These are phyloP conservation scores for Blastocystis sp. DNA, from an alignment of 352 stramenopile species.

Conservation along the genomic window DNA sequence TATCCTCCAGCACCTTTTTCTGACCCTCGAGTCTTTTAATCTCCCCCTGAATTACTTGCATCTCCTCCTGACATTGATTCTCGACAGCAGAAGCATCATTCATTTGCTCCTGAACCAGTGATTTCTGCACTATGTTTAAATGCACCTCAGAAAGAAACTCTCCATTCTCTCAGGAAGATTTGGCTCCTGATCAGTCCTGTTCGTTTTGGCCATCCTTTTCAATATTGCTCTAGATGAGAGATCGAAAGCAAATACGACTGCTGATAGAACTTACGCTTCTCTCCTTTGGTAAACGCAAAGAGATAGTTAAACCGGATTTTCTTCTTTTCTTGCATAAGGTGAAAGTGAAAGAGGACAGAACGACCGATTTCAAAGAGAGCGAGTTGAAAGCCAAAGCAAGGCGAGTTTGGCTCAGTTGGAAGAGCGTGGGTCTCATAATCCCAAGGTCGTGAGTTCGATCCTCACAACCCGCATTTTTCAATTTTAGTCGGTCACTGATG, in stretches of 20 bases:
- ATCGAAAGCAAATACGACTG: not conserved
- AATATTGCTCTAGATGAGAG: not conserved
- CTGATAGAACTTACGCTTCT: not conserved
- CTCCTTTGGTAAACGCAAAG: not conserved
- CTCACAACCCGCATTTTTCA: slow-evolving; percentile 46
- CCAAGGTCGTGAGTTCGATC: slow-evolving; percentile 61
- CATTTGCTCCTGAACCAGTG: not conserved
- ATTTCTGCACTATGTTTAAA: not conserved
- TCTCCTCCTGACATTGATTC: not conserved
- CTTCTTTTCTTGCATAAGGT: not conserved
- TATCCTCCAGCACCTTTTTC: not conserved
- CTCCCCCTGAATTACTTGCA: not conserved
- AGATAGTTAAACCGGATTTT: slow-evolving; percentile 38
- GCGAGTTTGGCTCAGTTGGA: slow-evolving; percentile 62
- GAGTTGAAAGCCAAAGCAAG: not conserved
- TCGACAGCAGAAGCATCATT: not conserved
- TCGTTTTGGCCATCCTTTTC: not conserved
- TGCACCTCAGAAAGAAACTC: not conserved
- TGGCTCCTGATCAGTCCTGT: not conserved
- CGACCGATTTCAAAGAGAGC: not conserved
- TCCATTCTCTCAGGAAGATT: not conserved
- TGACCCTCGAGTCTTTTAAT: not conserved
- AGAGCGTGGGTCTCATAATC: slow-evolving; percentile 62
- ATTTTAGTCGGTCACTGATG: no score
- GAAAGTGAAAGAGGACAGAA: not conserved